Evolutionary conservation across 1,139 yeast genomes (phyloP).

Genomic region (Suhomyces wounanorum): DNA sequence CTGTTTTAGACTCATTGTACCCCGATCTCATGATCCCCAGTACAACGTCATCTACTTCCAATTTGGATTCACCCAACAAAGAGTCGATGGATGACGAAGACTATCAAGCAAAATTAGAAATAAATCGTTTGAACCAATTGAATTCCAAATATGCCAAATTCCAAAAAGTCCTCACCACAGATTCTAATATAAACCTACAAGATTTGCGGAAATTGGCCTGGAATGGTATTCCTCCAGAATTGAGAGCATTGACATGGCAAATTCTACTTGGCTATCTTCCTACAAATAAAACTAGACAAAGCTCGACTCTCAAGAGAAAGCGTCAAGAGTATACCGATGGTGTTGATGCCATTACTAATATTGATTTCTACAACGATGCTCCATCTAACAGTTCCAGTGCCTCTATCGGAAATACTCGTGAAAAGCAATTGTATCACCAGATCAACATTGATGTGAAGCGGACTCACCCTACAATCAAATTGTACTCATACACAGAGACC

Average conservation of each 20-base stretch:
- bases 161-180: slow-evolving; percentile 59
- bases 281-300: slow-evolving; percentile 75
- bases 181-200: slow-evolving; percentile 50
- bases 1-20: slow-evolving; percentile 39
- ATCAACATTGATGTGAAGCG: slow-evolving; percentile 93
- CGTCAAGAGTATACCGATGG: slow-evolving; percentile 87
- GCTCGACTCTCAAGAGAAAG: slow-evolving; percentile 68
- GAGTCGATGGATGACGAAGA: slow-evolving; percentile 34
- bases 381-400: slow-evolving; percentile 38
- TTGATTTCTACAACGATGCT: slow-evolving; percentile 53
- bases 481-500: slow-evolving; percentile 69
- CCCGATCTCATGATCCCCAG: slow-evolving; percentile 39
- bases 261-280: slow-evolving; percentile 87
- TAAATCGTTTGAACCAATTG: slow-evolving; percentile 58
- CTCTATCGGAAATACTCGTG: slow-evolving; percentile 37
- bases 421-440: slow-evolving; percentile 91
- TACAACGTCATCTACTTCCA: slow-evolving; percentile 1
- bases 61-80: slow-evolving; percentile 14
- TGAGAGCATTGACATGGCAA: slow-evolving; percentile 90
- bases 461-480: slow-evolving; percentile 81
- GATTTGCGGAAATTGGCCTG: slow-evolving; percentile 81
- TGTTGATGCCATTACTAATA: slow-evolving; percentile 30
- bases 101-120: slow-evolving; percentile 41
- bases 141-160: slow-evolving; percentile 68
- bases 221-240: slow-evolving; percentile 88